Evolutionary conservation across 2,329 filamentous ascomycete species (phyloP), one percentile per base, ranked within the genome.

Genomic region (Teratosphaeria destructans): DNA sequence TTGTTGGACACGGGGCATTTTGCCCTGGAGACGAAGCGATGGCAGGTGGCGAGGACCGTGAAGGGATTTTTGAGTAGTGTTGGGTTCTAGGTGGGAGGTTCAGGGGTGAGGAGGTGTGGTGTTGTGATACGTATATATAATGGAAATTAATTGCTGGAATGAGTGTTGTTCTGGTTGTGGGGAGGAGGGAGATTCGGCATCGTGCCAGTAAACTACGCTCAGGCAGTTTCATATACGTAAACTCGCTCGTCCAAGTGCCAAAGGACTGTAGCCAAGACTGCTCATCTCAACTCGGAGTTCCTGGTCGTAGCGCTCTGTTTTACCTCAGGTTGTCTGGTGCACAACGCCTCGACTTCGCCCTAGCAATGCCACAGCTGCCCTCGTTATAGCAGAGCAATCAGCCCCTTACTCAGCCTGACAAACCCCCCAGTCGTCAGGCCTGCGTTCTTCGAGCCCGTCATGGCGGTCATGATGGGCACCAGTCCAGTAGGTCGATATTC

Each of bases 1-100:
- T 65, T 85, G 52, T 11, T 56, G 12, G 81, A 85, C 67, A 78
- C 77, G 1, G 81, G 81, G 0, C 82, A 85, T 71, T 85, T 85
- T 74, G 79, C 81, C 14, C 65, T 72, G 11, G 76, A 78, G 66
- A 77, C 71, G 23, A 32, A 32, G 53, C 14, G 53, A 26, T 37
- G 27, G 53, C 27, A 54, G 53, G 34, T 54, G 5, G 53, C 53
- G 23, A 54, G 53, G 34, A 32, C 34, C 12, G 19, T 37, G 53
- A 54, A 54, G 23, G 34, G 34, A 14, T 54, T 54, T 32, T 19
- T 37, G 53, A 54, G 34, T 32, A 54, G 27, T 32, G 27, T 54
- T 54, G 27, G 53, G 5, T 54, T 54, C 10, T 54, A 32, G n/a
- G 8, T 23, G 27, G 5, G 53, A 2, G 3, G 52, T 53, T 26